These are phyloP conservation scores for Solanum pimpinellifolium DNA, from an alignment of 257 asterid genomes.

Conservation along the genomic window DNA sequence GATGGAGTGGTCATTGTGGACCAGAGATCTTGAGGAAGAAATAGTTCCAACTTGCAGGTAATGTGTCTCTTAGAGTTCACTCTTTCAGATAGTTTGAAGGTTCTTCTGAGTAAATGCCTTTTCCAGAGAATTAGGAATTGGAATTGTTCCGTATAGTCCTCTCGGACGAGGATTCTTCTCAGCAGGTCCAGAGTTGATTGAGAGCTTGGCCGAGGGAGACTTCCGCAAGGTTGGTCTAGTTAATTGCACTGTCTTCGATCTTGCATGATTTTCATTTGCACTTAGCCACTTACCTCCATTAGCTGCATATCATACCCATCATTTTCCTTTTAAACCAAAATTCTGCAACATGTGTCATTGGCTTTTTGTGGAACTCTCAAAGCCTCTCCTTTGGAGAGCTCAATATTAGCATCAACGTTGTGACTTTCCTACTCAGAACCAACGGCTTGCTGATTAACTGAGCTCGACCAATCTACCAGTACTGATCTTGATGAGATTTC, in stretches of 20 bases:
- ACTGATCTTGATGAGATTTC: not conserved
- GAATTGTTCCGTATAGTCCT: conserved; percentile 28
- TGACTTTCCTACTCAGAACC: not conserved
- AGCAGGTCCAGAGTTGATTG: conserved; percentile 8
- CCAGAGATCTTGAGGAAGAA: conserved; percentile 15
- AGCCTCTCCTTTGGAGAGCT: not conserved
- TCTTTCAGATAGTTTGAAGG: not conserved
- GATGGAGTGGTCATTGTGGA: conserved; percentile 25
- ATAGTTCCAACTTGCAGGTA: conserved; percentile 26
- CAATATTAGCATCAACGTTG: not conserved
- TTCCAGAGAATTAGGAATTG: conserved; percentile 23
- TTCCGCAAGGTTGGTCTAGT: conserved; percentile 9
- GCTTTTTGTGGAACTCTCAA: not conserved
- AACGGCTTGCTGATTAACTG: not conserved
- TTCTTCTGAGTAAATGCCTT: not conserved
- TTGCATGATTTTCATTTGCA: not conserved
- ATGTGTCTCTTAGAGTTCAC: not conserved
- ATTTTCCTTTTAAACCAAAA: not conserved
- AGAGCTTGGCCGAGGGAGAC: conserved; percentile 15
- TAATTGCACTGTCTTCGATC: not conserved
- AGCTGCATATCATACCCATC: not conserved
- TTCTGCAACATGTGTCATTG: not conserved
- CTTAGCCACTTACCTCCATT: not conserved
- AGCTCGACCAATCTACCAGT: not conserved
- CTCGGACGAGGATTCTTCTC: conserved; percentile 26